Evolutionary conservation across 768 basidiomycete species (phyloP).

Genomic region (Tricholoma sp.): DNA sequence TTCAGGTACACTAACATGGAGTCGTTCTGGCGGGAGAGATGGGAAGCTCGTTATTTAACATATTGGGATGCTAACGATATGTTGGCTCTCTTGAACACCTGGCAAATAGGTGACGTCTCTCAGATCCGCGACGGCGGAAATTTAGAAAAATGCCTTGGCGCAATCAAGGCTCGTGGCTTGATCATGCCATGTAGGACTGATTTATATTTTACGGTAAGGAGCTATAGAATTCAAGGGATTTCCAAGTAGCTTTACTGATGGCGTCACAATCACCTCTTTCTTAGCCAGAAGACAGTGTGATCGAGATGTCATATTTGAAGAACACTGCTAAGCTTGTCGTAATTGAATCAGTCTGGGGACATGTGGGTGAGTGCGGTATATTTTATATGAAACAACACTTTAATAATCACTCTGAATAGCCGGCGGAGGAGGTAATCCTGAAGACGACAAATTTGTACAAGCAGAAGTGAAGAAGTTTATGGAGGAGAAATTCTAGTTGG

Average conservation of each 20-base stretch:
- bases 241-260: too few relatives aligned
- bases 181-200: slow-evolving; percentile 60
- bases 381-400: background rate
- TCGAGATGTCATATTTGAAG: slow-evolving; percentile 38
- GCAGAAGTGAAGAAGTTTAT: slow-evolving; percentile 41
- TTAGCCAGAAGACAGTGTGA: slow-evolving; percentile 50
- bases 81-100: slow-evolving; percentile 42
- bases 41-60: slow-evolving; percentile 40
- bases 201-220: slow-evolving; percentile 43
- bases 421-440: slow-evolving; percentile 36
- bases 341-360: slow-evolving; percentile 57
- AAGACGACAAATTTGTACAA: slow-evolving; percentile 39
- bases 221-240: slow-evolving; percentile 15
- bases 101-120: slow-evolving; percentile 47
- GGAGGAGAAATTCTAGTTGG: slow-evolving; percentile 19
- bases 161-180: slow-evolving; percentile 46
- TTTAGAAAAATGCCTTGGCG: slow-evolving; percentile 32
- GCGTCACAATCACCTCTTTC: background rate
- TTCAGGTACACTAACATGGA: slow-evolving; percentile 37
- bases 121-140: slow-evolving; percentile 37
- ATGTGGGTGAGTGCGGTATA: slow-evolving; percentile 36
- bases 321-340: slow-evolving; percentile 40
- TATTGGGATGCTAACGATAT: slow-evolving; percentile 55
- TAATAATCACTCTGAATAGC: slow-evolving; percentile 21
- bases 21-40: slow-evolving; percentile 45